These are phyloP conservation scores for Pilaira anomala DNA, from an alignment of 192 early-diverging fungal genomes.

Conservation along the genomic window DNA sequence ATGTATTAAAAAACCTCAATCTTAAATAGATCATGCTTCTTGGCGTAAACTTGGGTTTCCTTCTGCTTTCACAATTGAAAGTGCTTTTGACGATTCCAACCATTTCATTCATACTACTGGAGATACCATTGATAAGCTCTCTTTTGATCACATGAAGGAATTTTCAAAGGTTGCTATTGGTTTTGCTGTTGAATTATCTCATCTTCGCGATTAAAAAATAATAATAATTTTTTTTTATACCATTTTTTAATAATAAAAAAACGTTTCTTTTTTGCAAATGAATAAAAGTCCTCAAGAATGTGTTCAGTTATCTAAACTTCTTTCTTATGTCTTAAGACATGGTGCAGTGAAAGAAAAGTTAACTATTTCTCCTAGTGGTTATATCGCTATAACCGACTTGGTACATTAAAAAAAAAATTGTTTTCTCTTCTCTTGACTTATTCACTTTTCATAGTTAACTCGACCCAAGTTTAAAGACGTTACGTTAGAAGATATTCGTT, in stretches of 20 bases:
- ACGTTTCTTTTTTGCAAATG: no score
- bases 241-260: no score
- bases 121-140: slow-evolving; percentile 74
- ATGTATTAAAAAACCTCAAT: not conserved
- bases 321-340: slow-evolving; percentile 85
- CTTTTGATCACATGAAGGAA: slow-evolving; percentile 85
- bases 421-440: not conserved
- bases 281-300: not conserved
- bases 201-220: slow-evolving; percentile 22
- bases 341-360: slow-evolving; percentile 76
- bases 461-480: slow-evolving; percentile 55
- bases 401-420: slow-evolving; percentile 24
- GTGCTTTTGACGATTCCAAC: slow-evolving; percentile 66
- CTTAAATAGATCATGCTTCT: slow-evolving; percentile 85
- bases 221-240: no score
- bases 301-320: slow-evolving; percentile 65
- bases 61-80: slow-evolving; percentile 81
- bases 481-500: slow-evolving; percentile 61
- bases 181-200: slow-evolving; percentile 82
- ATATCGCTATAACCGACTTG: slow-evolving; percentile 64
- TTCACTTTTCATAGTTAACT: slow-evolving; percentile 40
- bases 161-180: slow-evolving; percentile 81
- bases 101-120: slow-evolving; percentile 79
- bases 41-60: slow-evolving; percentile 88
- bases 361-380: slow-evolving; percentile 72